These are phyloP conservation scores for Backusella tarrabulga DNA, from an alignment of 192 early-diverging fungal species.

Conservation along the genomic window DNA sequence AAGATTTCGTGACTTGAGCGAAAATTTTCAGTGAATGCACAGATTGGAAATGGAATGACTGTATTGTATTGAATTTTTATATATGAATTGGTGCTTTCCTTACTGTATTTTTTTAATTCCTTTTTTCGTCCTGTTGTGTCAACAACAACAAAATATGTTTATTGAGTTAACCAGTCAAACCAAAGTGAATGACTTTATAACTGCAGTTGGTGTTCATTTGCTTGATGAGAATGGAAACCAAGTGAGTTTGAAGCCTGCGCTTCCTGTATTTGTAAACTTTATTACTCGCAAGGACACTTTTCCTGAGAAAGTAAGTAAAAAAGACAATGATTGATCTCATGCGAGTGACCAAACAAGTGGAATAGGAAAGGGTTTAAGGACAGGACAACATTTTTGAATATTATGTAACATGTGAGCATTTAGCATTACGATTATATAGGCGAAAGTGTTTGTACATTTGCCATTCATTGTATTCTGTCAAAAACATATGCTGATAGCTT, in stretches of 20 bases:
- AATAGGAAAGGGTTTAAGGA: background rate
- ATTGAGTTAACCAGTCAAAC: background rate
- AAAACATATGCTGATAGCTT: background rate
- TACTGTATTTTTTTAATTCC: background rate
- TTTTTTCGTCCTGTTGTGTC: background rate
- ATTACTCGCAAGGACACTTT: background rate
- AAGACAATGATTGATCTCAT: background rate
- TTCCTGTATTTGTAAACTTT: background rate
- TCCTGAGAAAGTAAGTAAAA: background rate
- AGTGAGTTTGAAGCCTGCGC: background rate
- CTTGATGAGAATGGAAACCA: background rate
- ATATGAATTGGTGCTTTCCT: background rate
- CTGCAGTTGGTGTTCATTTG: background rate
- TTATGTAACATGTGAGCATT: background rate
- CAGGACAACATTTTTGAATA: background rate
- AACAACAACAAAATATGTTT: background rate
- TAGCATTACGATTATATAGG: slow-evolving; percentile 1
- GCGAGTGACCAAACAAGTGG: background rate
- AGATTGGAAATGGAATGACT: too few species aligned
- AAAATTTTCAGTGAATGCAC: too few species aligned
- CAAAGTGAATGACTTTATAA: background rate
- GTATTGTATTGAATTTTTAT: background rate
- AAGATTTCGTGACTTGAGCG: too few species aligned
- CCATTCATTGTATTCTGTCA: background rate
- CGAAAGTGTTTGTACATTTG: background rate